Base-by-base conservation (phyloP, 768 basidiomycete species). In the Sporobolomyces pararoseus region DNA sequence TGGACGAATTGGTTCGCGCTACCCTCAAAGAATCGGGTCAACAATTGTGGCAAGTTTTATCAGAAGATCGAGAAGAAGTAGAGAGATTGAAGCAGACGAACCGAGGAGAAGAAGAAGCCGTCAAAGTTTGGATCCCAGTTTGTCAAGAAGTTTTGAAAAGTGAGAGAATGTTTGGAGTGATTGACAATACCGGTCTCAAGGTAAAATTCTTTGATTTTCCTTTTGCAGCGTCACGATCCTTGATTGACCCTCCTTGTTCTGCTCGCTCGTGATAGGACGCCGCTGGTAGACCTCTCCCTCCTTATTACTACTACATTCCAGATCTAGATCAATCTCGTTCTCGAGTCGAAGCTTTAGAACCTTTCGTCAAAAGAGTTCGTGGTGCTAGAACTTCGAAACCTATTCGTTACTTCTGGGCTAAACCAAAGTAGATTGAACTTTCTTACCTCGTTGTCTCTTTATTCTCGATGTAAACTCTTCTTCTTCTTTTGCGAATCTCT, bases 301-400 rank as follows among this genome's bases (percentile, higher is more conserved):
- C 80, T 7, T 75, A 77, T 49, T 81, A 77, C 75, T 80, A 75
- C 68, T 80, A 81, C 74, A 69, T 76, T 34, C 80, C 79, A 17
- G 77, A 76, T 35, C 35, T 65, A 12, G 80, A 81, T 76, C 70
- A 76, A 3, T 68, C 66, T 2, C 50, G 32, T 4, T 58, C 67
- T 1, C 66, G 73, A 1, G 73, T 74, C 50, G 70, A 71, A 27
- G 73, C 73, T 7, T 66, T 74, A 50, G 70, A 74, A 47, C 70
- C 70, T 50, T 74, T 74, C 51, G 70, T 71, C 49, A 74, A 74
- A 64, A 66, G 73, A 35, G 69, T 74, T 16, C 59, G 73, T 2
- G 73, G 70, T 4, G 70, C 70, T 3, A n/a, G 73, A 13, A 58
- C 65, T 7, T 59, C 62, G 52, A 63, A 52, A 7, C 55, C 53